Evolutionary conservation across 441 rosid genomes (phyloP), one percentile per base, ranked within the genome.

Genomic region (Gossypium armourianum): DNA sequence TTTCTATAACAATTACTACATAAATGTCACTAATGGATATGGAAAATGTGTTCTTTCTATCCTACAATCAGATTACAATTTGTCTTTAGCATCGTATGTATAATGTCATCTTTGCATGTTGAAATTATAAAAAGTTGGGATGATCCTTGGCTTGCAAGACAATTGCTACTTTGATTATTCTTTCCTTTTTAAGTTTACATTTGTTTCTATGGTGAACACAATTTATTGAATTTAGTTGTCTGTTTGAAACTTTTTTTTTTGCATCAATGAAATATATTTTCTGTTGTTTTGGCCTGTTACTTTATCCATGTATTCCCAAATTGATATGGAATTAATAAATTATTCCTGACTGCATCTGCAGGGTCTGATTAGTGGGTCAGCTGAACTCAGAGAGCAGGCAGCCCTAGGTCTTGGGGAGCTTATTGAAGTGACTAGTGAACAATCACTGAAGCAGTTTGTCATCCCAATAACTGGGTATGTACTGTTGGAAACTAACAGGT

Each of bases 401-500:
- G 98, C 99, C n/a, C 70, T 91, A 70, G 98, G 99, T 77, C 96
- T 96, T 70, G 97, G 99, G 72, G 98, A 96, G 84, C 96, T 96
- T 69, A 85, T 96, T 79, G 98, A 96, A 83, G 96, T 93, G 74
- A 93, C 99, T 49, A 90, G 97, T 62, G 99, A 96, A 79, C 84
- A 87, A 78, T 80, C 94, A n/a, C 71, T 96, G 70, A 96, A 85
- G 83, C 97, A 86, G 75, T 93, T 93, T 63, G 97, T 93, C 79
- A 96, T 96, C 74, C 97, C 89, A 8, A 88, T 96, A 78, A 96
- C 99, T 45, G 99, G 99, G 99, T 96, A 87, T 70, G 87, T 72
- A 52, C 6, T n/a, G 13, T 73, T 28, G 20, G 8, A 21, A 57
- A 36, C 16, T 20, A 4, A 9, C 29, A 24, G 50, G 17, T 32